Evolutionary conservation across 305 asterid species (phyloP).

Genomic region (Rubia balearica): DNA sequence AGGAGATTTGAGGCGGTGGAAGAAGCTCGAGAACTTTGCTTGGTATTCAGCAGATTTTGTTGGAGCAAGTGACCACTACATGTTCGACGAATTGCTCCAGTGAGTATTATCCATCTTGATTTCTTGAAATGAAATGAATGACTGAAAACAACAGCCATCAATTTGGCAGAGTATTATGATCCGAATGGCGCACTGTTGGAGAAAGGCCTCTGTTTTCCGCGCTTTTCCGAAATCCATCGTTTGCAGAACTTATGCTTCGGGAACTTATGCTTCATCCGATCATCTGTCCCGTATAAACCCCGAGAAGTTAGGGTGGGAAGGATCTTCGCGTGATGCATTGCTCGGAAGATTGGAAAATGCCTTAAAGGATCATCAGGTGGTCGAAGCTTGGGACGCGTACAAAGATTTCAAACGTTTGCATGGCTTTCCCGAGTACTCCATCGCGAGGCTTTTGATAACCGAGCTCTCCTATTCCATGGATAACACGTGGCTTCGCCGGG

Average conservation of each 20-base stretch:
- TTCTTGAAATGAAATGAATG: neutral
- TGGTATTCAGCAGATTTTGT: neutral
- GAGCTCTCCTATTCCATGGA: constrained; percentile 58
- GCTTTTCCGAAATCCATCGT: neutral
- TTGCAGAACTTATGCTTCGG: constrained; percentile 4
- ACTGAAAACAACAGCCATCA: neutral
- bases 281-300: constrained; percentile 23
- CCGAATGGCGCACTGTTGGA: constrained; percentile 9
- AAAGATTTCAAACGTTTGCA: constrained; percentile 46
- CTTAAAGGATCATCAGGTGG: constrained; percentile 52
- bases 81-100: neutral
- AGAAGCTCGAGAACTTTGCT: neutral
- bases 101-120: neutral
- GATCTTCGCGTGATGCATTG: constrained; percentile 36
- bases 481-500: constrained; percentile 52
- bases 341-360: constrained; percentile 48
- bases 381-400: constrained; percentile 68
- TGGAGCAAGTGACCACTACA: neutral
- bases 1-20: neutral
- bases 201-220: constrained; percentile 1
- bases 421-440: constrained; percentile 53
- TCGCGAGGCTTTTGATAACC: constrained; percentile 43
- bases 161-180: neutral
- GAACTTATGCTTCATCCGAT: constrained; percentile 1
- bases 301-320: constrained; percentile 33